Evolutionary conservation across 495 filamentous ascomycete genomes (phyloP), one percentile per base, ranked within the genome.

Genomic region (Coniosporium apollinis): DNA sequence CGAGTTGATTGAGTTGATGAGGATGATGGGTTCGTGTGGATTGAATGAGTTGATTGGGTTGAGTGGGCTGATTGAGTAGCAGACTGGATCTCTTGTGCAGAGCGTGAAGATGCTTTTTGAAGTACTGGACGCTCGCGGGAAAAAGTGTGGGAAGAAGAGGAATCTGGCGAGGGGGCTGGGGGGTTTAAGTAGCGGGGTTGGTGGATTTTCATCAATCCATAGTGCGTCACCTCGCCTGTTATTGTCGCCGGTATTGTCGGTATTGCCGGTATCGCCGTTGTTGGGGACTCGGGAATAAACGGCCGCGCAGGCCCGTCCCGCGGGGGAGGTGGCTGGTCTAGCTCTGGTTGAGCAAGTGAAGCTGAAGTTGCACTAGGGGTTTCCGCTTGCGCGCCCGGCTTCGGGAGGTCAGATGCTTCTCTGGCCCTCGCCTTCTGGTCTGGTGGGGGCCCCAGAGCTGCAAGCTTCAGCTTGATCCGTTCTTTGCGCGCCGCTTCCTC

Each of bases 391-490:
- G n/a, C n/a, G n/a, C n/a, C n/a, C n/a, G n/a, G n/a, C n/a, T n/a
- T n/a, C n/a, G n/a, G n/a, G n/a, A n/a, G n/a, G n/a, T n/a, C n/a
- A n/a, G n/a, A n/a, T n/a, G n/a, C n/a, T n/a, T n/a, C n/a, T n/a
- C n/a, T n/a, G n/a, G n/a, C n/a, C n/a, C n/a, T n/a, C n/a, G n/a
- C n/a, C n/a, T n/a, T n/a, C n/a, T n/a, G n/a, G n/a, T n/a, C n/a
- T 17, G 30, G 30, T 16, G 17, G 30, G 41, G 74, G 66, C 0
- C 81, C 86, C 43, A 96, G 57, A 4, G 68, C 69, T 45, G 79
- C 83, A 33, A 97, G 63, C 57, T 87, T 93, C 44, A 80, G 64
- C 20, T 74, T 69, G 44, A 96, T 82, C 28, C 89, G 69, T 52
- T 92, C 86, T 43, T 74, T 70, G 42, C 69, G 75, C 14, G 67